Conservation (phyloP, 2,329 filamentous ascomycete genomes). For the Pestalotiopsis sp. region DNA sequence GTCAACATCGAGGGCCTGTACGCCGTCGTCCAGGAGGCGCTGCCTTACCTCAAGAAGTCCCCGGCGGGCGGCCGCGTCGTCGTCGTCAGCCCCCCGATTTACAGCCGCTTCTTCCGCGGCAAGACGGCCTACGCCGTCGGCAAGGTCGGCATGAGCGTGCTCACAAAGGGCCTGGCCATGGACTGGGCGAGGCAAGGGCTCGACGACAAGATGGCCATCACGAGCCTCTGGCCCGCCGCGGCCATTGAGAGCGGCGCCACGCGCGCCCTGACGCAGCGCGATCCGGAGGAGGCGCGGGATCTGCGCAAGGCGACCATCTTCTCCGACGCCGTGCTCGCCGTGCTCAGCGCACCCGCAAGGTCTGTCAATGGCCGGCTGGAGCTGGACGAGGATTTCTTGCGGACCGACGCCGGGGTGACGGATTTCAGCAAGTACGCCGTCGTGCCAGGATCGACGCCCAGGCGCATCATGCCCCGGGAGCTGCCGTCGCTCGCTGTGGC, state of each 20-base stretch:
- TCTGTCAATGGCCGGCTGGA: slow-evolving; percentile 72
- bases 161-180: slow-evolving; percentile 82
- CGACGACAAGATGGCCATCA: slow-evolving; percentile 72
- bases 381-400: slow-evolving; percentile 81
- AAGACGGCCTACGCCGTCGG: slow-evolving; percentile 83
- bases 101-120: slow-evolving; percentile 81
- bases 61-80: slow-evolving; percentile 67
- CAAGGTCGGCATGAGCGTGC: slow-evolving; percentile 80
- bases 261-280: slow-evolving; percentile 47
- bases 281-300: slow-evolving; percentile 54
- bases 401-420: slow-evolving; percentile 61
- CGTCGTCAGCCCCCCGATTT: slow-evolving; percentile 83
- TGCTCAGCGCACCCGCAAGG: slow-evolving; percentile 62
- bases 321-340: slow-evolving; percentile 76
- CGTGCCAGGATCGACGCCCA: slow-evolving; percentile 47
- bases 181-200: slow-evolving; percentile 72
- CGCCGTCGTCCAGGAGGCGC: slow-evolving; percentile 65
- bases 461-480: slow-evolving; percentile 76
- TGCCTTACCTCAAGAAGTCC: slow-evolving; percentile 63
- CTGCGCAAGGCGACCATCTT: slow-evolving; percentile 75
- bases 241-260: slow-evolving; percentile 79
- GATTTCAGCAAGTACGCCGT: slow-evolving; percentile 77
- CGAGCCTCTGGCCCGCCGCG: slow-evolving; percentile 79
- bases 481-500: slow-evolving; percentile 72
- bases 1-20: slow-evolving; percentile 80